Base-by-base conservation (phyloP, 768 basidiomycete species). In the Calvatia gigantea region DNA sequence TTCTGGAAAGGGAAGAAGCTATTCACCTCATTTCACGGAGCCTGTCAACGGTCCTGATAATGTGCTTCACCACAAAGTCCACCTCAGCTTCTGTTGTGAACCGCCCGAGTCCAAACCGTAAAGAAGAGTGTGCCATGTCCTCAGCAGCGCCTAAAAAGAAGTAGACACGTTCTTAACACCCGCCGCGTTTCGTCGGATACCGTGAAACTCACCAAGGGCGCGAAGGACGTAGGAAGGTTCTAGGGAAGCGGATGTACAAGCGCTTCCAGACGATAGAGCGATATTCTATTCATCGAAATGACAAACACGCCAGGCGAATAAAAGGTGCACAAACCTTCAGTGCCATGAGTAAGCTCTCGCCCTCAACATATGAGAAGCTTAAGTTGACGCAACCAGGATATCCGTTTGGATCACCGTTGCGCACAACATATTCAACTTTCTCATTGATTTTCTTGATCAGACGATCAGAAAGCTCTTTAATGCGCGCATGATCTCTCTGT, bases 161-260 rank as follows among this genome's bases (percentile, higher is more conserved):
- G 53, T n/a, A n/a, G n/a, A n/a, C n/a, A 12, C 11, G 55, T 4
- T 60, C 27, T 43, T 2, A 51, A 25, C 35, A 29, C n/a, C 44
- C 2, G 25, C 7, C 6, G 38, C 41, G 45, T 21, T 6, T 51
- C n/a, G n/a, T 19, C 7, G 35, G 28, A 29, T 29, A 37, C 28
- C 4, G 43, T 48, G 29, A 31, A 21, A 57, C 76, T 51, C 65
- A 86, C 93, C 94, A 42, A 99, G 82, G 3, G 97, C 97, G 49
- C 97, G 87, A 31, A 99, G 84, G 3, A 99, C 97, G 68, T 99
- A 99, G 21, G 95, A 98, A 6, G 97, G 97, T 69, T 99, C 97
- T 52, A 99, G 78, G 6, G 96, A 98, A 7, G 97, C 97, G 0
- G 96, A 98, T 31, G 97, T 99, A 65, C 97, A 99, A 6, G 97